phyloP scores from a whole-genome alignment of 75 land plant genomes.

The Isoetes taiwanensis region DNA sequence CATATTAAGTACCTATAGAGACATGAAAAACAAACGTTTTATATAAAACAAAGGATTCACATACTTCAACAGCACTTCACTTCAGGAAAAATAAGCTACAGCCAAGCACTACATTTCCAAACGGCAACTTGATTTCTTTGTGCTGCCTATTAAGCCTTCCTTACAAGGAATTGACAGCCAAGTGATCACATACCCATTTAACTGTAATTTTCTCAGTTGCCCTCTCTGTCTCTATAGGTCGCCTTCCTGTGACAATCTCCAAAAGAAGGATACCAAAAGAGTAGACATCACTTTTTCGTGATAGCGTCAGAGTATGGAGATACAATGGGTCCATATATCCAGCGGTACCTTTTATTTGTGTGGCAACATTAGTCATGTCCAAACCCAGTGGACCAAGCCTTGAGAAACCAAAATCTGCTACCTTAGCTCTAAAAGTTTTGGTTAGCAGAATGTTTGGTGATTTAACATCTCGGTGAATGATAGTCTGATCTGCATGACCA shows the following conservation, averaged over 20 bases:
- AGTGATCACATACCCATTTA: no score
- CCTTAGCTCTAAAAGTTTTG: background rate
- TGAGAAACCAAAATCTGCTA: background rate
- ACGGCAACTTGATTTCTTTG: no score
- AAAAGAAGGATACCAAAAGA: slow-evolving; percentile 47
- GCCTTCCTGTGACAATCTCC: slow-evolving; percentile 56
- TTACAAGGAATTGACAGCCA: no score
- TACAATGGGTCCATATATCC: slow-evolving; percentile 52
- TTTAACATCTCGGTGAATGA: slow-evolving; percentile 3
- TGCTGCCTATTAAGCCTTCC: no score
- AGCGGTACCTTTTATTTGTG: slow-evolving; percentile 64
- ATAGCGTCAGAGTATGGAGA: slow-evolving; percentile 28
- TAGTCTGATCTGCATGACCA: background rate
- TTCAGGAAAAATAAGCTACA: no score
- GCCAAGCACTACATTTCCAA: no score
- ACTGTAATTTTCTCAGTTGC: no score
- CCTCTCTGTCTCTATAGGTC: no score
- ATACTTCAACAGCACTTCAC: no score
- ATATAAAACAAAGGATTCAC: no score
- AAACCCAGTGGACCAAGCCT: background rate
- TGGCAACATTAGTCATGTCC: slow-evolving; percentile 44
- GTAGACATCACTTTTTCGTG: slow-evolving; percentile 52
- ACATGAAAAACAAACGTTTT: no score
- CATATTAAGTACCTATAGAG: no score
- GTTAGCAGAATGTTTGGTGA: slow-evolving; percentile 1